Evolutionary conservation across 257 asterid genomes (phyloP), one percentile per base, ranked within the genome.

Genomic region (Gynochthodes officinalis): DNA sequence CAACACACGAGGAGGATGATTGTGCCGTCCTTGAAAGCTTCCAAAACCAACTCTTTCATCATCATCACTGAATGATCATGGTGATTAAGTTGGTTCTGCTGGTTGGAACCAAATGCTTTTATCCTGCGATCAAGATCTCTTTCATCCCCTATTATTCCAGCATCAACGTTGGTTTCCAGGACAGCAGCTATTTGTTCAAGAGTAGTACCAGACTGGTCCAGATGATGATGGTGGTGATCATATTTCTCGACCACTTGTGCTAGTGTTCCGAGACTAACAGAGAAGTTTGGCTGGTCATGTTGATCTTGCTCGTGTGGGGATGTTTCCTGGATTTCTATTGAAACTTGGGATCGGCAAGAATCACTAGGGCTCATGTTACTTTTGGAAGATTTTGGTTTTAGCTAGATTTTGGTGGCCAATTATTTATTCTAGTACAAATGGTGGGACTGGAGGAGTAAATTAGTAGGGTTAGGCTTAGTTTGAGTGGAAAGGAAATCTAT

Each of bases 1-100:
- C 89, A 85, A 59, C 84, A 75, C 30, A 85, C 1, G 0, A 85
- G 81, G 21, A 85, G 86, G 25, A 79, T 35, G 21, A 85, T 44
- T 2, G 86, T 75, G 1, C 76, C 43, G 74, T 85, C 78, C 32
- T 58, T 75, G 43, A 75, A 73, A 61, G 84, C 77, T 28, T 79
- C 58, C 44, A 53, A 18, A 5, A 73, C 25, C n/a, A 83, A 75
- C 58, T 13, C 42, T 11, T n/a, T 15, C 13, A 79, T 9, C 66
- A 27, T 67, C 28, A 0, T 25, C 8, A 25, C 8, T 0, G 9
- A 53, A 21, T 53, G 71, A 39, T 55, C 19, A 44, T 71, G 12
- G 15, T 19, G 57, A 30, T 23, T 19, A 21, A 12, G 42, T 30
- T 60, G 42, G 2, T 7, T 19, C 7, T 30, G 40, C 1, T 23